Percentiles rank a stretch among this genome's conserved stretches.
phyloP scores from a whole-genome alignment of 805 yeast species.

The Candida railenensis region DNA sequence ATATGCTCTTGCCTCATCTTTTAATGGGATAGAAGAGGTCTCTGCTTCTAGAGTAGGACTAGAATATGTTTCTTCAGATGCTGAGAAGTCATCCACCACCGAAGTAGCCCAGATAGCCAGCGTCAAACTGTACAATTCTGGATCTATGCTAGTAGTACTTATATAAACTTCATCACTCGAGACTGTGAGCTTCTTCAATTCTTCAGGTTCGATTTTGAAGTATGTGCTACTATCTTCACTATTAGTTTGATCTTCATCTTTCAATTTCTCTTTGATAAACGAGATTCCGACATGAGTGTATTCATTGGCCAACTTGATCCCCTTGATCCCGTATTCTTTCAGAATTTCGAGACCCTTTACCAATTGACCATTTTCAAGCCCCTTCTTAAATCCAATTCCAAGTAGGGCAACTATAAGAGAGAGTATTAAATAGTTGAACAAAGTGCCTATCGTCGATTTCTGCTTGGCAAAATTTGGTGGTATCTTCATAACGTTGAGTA shows the following conservation, averaged over 20 bases:
- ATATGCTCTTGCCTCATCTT: no score
- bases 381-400: conserved; percentile 33
- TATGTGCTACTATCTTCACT: conserved; percentile 20
- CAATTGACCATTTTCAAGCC: conserved; percentile 35
- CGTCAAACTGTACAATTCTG: conserved; percentile 1
- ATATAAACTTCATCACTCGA: conserved; percentile 2
- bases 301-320: conserved; percentile 2
- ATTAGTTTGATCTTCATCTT: conserved; percentile 17
- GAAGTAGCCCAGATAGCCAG: background rate
- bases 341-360: conserved; percentile 20
- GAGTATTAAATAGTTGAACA: conserved; percentile 34
- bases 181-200: background rate
- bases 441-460: conserved; percentile 33
- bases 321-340: conserved; percentile 14
- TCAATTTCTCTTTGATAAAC: conserved; percentile 27
- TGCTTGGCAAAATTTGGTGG: conserved; percentile 51
- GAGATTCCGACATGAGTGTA: conserved; percentile 16
- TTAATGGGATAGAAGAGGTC: no score
- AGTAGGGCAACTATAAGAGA: conserved; percentile 29
- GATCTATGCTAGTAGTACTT: background rate
- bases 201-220: conserved; percentile 15
- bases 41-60: background rate
- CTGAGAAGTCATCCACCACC: background rate
- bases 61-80: background rate
- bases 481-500: conserved; percentile 60